Evolutionary conservation across 2,329 filamentous ascomycete species (phyloP).

Genomic region (Passalora sequoiae): DNA sequence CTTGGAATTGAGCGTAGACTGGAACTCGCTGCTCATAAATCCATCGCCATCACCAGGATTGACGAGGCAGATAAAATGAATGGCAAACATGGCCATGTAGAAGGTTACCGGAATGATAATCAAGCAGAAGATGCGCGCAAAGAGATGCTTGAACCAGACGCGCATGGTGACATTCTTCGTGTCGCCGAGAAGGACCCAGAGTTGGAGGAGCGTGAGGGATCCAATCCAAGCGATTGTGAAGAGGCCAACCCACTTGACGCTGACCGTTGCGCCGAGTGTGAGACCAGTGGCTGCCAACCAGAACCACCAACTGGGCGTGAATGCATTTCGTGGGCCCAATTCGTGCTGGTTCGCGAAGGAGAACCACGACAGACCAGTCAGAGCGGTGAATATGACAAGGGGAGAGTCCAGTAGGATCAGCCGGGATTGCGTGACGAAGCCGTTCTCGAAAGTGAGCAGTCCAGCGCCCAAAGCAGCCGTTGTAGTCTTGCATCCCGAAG

Average conservation of each 20-base stretch:
- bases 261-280: constrained; percentile 80
- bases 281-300: constrained; percentile 86
- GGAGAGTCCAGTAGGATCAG: constrained; percentile 95
- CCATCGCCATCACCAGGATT: constrained; percentile 97
- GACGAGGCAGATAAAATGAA: constrained; percentile 87
- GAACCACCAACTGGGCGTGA: constrained; percentile 93
- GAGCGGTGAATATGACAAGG: constrained; percentile 84
- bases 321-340: constrained; percentile 80
- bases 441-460: constrained; percentile 94
- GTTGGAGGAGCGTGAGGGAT: constrained; percentile 78
- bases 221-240: constrained; percentile 99
- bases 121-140: constrained; percentile 83
- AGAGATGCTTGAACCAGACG: constrained; percentile 87
- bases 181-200: constrained; percentile 93
- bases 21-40: constrained; percentile 99
- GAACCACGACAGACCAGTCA: constrained; percentile 83
- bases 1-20: constrained; percentile 94
- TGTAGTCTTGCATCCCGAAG: constrained; percentile 77
- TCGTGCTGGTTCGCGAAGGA: constrained; percentile 98
- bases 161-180: constrained; percentile 75
- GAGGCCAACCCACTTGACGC: constrained; percentile 97
- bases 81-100: constrained; percentile 95
- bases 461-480: constrained; percentile 78
- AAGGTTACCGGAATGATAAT: constrained; percentile 84
- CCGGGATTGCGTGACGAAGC: constrained; percentile 87